Percentiles rank a stretch among this genome's conserved stretches.
Evolutionary conservation across 2,329 filamentous ascomycete genomes (phyloP).

Genomic region (Colletotrichum tanaceti): DNA sequence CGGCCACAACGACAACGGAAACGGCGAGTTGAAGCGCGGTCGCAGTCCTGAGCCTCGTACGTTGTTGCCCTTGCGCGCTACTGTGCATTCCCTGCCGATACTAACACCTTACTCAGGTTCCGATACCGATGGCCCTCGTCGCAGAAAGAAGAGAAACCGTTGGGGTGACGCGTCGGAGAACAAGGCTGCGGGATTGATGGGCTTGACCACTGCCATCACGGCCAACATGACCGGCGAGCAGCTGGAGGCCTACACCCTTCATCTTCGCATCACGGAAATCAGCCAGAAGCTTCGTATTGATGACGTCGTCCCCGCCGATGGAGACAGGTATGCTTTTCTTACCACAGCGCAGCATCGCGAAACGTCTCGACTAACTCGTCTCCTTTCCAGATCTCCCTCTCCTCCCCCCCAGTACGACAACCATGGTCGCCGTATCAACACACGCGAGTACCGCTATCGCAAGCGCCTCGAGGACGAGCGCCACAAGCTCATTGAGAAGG

Average conservation of each 20-base stretch:
- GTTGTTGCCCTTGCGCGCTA: conserved; percentile 45
- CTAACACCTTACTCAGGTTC: conserved; percentile 55
- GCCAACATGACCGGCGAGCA: conserved; percentile 99
- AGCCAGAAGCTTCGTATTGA: conserved; percentile 99
- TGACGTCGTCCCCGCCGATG: conserved; percentile 96
- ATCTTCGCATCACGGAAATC: conserved; percentile 98
- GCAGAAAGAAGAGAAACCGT: conserved; percentile 97
- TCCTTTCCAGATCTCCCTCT: conserved; percentile 81
- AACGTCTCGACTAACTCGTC: conserved; percentile 34
- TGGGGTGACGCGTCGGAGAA: conserved; percentile 99
- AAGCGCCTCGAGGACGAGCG: conserved; percentile 98
- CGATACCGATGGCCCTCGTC: conserved; percentile 80
- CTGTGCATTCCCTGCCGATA: conserved; percentile 38
- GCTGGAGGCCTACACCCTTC: conserved; percentile 94
- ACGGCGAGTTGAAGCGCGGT: conserved; percentile 80
- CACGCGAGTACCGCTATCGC: conserved; percentile 96
- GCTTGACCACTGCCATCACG: conserved; percentile 93
- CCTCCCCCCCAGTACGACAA: conserved; percentile 98
- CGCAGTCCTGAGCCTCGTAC: conserved; percentile 87
- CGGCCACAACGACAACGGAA: conserved; percentile 46
- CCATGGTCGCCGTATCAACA: conserved; percentile 99
- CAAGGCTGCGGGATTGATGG: conserved; percentile 98
- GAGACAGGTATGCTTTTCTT: conserved; percentile 78
- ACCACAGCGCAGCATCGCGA: conserved; percentile 5
- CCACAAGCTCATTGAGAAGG: conserved; percentile 98